Base-by-base conservation (phyloP, 257 asterid genomes). In the Lantana camara region DNA sequence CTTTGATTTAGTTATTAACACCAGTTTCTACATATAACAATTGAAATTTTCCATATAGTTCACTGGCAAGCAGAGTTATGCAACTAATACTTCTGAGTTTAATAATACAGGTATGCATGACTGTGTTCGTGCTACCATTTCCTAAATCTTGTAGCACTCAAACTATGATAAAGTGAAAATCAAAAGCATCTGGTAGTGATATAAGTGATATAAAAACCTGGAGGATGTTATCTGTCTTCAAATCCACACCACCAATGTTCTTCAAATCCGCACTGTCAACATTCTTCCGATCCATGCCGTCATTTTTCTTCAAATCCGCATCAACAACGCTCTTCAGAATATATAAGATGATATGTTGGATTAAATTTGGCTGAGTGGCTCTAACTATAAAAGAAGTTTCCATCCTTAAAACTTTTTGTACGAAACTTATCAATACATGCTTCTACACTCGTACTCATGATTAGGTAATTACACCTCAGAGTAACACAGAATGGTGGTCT, bases 81-180 rank as follows among this genome's bases (percentile, higher is more conserved):
- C 15, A 50, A 24, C 17, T 19, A 59, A 21, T 9, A 17, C 16
- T 56, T 57, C 47, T 35, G 10, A n/a, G 48, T 23, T 20, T 14
- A 41, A 13, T 3, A 41, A 59, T 6, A 40, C 24, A 11, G 5
- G 16, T 20, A 46, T 2, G 17, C 16, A 46, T 46, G 19, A n/a
- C 1, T 6, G 1, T 46, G 13, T 1, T 16, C 4, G 4, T 22
- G 42, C 7, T 30, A 48, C 5, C 0, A 17, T 66, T 49, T 69
- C 47, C 10, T 48, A 37, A 58, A 58, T 22, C 16, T 7, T 58
- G 21, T 68, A 58, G 48, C 48, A 29, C 14, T 17, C 40, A 8
- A 51, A 11, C 40, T 60, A 7, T 14, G 5, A 20, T 52, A 20
- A 10, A 16, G 55, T 22, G 47, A 41, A 71, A 21, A 17, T 29